Evolutionary conservation across 1,139 yeast species (phyloP), one percentile per base, ranked within the genome.

Genomic region (Blastobotrys ciferrii): DNA sequence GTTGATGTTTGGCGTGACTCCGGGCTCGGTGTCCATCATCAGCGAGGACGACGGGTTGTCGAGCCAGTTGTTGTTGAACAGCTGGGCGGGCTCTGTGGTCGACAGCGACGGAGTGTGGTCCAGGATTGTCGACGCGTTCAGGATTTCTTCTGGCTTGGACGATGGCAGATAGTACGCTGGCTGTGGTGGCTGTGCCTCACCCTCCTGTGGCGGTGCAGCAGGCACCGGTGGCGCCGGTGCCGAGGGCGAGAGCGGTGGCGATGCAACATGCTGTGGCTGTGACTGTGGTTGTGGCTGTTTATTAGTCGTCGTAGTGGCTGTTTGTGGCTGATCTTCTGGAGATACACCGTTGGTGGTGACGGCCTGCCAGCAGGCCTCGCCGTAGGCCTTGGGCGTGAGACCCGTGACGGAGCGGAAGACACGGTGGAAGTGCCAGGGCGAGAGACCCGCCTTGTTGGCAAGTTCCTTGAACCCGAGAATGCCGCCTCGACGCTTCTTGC

Each of bases 381-480:
- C 96, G 60, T 87, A 87, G 4, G 87, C 84, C 70, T 87, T 86
- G 32, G 95, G 95, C 0, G 96, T 87, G 53, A 87, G 75, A 1
- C 92, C 91, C 13, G 95, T 85, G 50, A 87, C 88, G 37, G 84
- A 79, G 66, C 88, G 84, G 71, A 87, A 87, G 32, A 87, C 95
- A 48, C 96, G 73, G 70, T 87, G 96, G 67, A 87, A 87, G 68
- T 87, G 96, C 96, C 96, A 87, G n/a, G 96, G 95, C 19, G 87
- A 80, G 51, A 87, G 75, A 57, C 84, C 86, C 11, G 91, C 84
- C 62, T 87, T 85, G 14, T 88, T 84, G 5, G 95, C 96, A 63
- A 87, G 74, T 65, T 87, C 96, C 66, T 87, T 86, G 69, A 87
- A 87, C 0, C 96, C 96, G 42, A 87, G 71, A 11, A 87, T 89